Base-by-base conservation (phyloP, 495 filamentous ascomycete species). In the Sordaria brevicollis region DNA sequence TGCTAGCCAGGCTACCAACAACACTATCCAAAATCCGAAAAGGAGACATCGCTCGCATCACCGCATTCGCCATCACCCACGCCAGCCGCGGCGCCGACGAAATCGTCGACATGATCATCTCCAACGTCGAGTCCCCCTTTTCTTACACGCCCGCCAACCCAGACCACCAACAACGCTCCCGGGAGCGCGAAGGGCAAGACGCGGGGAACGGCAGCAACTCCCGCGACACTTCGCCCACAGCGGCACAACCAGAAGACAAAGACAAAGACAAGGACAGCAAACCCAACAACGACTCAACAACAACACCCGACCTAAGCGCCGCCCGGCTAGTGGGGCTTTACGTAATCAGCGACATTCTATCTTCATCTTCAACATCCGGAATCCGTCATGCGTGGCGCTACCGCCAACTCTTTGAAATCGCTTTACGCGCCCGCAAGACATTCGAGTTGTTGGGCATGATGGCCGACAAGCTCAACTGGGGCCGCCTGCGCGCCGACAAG, bases 381-480 rank as follows among this genome's bases (percentile, higher is more conserved):
- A 91, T 97, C 37, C 86, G 92, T 1, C 91, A 94, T 76, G 92
- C 93, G 5, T 98, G 93, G 93, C 89, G 93, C 49, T 98, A 95
- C 74, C 87, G 94, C 21, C 89, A 92, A 75, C 82, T 95, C 25
- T 95, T 99, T 72, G 96, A 97, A 78, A 80, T 83, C 0, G 88
- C 90, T 0, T 82, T 99, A 8, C 87, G 88, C 36, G 79, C 86
- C 5, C 85, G 88, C 39, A 84, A 89, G 38, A 89, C 92, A 1
- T 98, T 99, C 74, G 93, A 93, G 74, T 83, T 88, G 67, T 85
- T 99, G 9, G 95, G 94, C 8, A 82, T 86, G 69, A 84, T 97
- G 67, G 89, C 94, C 34, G 89, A 91, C 72, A 89, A 88, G 38
- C 82, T 92, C 49, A 84, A 85, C 25, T 97, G 93, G 93, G 94